Percentiles rank a stretch among this genome's conserved stretches.
Conservation (phyloP, 225 moss, liverwort and hornwort genomes). For the Ulota crispa region DNA sequence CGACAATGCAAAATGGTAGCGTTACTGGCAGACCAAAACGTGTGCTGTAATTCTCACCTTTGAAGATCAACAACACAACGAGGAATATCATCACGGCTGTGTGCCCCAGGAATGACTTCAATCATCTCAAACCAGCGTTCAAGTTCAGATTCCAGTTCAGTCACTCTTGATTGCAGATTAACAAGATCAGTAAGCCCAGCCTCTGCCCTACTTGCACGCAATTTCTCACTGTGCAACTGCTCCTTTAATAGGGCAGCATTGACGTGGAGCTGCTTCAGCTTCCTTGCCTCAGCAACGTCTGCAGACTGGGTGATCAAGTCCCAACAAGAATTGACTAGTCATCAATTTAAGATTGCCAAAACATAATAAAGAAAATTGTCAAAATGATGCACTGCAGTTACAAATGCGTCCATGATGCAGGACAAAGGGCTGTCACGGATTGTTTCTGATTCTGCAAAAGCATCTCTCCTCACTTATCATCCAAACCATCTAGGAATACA, state of each 20-base stretch:
- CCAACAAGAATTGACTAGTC: conserved; percentile 9
- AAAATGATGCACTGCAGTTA: conserved; percentile 14
- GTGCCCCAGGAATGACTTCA: conserved; percentile 66
- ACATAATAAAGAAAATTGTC: neutral
- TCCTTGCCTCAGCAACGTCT: conserved; percentile 80
- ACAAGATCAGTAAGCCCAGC: conserved; percentile 64
- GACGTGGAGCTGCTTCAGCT: conserved; percentile 70
- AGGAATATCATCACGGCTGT: conserved; percentile 62
- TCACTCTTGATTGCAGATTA: conserved; percentile 71
- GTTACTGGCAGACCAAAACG: neutral
- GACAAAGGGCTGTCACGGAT: neutral
- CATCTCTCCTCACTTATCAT: neutral
- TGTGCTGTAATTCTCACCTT: conserved; percentile 39
- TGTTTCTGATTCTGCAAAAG: neutral
- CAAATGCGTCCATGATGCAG: conserved; percentile 6
- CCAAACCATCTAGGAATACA: neutral
- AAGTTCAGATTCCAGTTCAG: conserved; percentile 70
- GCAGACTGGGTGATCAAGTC: conserved; percentile 56
- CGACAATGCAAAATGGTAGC: conserved; percentile 1
- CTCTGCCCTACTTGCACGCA: conserved; percentile 88
- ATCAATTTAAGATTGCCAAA: conserved; percentile 13
- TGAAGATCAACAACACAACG: conserved; percentile 75
- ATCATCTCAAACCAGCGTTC: conserved; percentile 70
- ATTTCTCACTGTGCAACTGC: conserved; percentile 71
- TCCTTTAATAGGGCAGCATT: conserved; percentile 84